Conservation (phyloP, 345 rosid genomes). For the Bruguiera sexangula region DNA sequence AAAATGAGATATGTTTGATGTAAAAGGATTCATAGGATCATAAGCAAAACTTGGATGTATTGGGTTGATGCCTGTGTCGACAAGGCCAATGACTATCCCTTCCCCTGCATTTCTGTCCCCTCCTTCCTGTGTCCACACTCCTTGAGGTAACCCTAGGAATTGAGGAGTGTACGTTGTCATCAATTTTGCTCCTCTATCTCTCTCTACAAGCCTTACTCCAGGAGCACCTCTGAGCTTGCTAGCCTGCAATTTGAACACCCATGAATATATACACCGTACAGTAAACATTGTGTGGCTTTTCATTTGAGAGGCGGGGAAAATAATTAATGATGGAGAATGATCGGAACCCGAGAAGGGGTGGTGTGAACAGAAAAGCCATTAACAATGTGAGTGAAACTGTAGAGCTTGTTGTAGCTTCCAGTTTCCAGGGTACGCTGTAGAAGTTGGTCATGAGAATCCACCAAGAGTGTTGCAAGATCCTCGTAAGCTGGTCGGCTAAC, state of each 20-base stretch:
- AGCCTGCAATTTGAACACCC: conserved; percentile 36
- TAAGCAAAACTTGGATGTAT: conserved; percentile 66
- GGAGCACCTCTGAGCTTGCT: conserved; percentile 43
- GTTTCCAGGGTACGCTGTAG: conserved; percentile 46
- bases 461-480: conserved; percentile 48
- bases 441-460: conserved; percentile 57
- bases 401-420: conserved; percentile 70
- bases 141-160: conserved; percentile 56
- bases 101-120: conserved; percentile 52
- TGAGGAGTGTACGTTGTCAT: conserved; percentile 83
- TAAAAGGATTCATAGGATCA: conserved; percentile 34
- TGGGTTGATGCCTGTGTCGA: conserved; percentile 80
- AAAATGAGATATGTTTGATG: conserved; percentile 49
- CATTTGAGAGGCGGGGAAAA: not conserved
- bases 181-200: conserved; percentile 72
- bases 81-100: conserved; percentile 70
- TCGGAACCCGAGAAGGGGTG: conserved; percentile 62
- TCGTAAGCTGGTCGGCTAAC: conserved; percentile 35
- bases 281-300: not conserved
- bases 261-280: too few species aligned
- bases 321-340: not conserved
- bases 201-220: conserved; percentile 66
- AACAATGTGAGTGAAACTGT: conserved; percentile 74
- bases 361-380: conserved; percentile 77
- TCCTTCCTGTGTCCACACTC: conserved; percentile 49